phyloP scores from a whole-genome alignment of 495 filamentous ascomycete species.

The Thermochaetoides thermophila region DNA sequence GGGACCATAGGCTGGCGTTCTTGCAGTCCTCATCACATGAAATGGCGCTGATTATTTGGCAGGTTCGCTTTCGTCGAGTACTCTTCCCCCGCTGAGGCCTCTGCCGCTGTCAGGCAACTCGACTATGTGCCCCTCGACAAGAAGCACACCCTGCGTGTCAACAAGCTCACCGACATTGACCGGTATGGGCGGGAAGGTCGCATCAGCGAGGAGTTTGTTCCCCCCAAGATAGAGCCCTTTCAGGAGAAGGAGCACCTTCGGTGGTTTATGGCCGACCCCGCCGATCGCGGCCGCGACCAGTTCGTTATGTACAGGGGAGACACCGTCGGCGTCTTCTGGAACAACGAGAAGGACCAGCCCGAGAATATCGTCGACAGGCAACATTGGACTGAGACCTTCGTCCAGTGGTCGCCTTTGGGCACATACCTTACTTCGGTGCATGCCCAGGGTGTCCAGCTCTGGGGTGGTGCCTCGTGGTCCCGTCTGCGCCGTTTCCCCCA shows the following conservation, averaged over 20 bases:
- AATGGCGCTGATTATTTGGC: conserved; percentile 6
- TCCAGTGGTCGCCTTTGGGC: conserved; percentile 93
- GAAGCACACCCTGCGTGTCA: conserved; percentile 85
- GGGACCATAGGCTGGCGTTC: too few relatives aligned
- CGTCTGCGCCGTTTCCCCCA: conserved; percentile 86
- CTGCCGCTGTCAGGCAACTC: conserved; percentile 72
- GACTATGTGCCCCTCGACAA: conserved; percentile 78
- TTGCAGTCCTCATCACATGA: neutral
- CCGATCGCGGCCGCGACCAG: conserved; percentile 80
- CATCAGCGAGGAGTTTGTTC: conserved; percentile 74
- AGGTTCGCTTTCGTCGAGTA: conserved; percentile 95
- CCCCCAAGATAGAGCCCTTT: conserved; percentile 65
- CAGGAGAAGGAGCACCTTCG: conserved; percentile 85
- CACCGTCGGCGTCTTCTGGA: conserved; percentile 90
- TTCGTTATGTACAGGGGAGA: conserved; percentile 84
- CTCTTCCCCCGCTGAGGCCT: conserved; percentile 78
- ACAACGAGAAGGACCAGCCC: conserved; percentile 81
- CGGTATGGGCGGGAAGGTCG: conserved; percentile 88
- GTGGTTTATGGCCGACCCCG: conserved; percentile 77
- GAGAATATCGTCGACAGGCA: conserved; percentile 79
- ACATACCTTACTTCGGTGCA: conserved; percentile 92
- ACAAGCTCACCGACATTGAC: conserved; percentile 96
- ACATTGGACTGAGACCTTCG: conserved; percentile 94
- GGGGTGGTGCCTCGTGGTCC: conserved; percentile 82
- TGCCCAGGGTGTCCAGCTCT: conserved; percentile 87